Evolutionary conservation across 2,329 filamentous ascomycete species (phyloP).

Genomic region (Alternaria incomplexa): DNA sequence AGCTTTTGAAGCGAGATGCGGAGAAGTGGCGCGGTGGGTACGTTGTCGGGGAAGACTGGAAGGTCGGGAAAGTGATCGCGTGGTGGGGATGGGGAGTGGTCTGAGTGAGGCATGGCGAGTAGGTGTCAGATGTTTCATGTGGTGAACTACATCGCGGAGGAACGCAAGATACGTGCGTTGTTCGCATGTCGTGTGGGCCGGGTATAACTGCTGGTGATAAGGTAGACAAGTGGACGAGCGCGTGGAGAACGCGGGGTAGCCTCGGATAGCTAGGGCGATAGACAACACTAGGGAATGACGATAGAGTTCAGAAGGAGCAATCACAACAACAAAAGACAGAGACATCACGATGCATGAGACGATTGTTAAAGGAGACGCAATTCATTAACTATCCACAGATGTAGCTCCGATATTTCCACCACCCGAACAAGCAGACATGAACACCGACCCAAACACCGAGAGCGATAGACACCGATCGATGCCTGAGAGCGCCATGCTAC

Average conservation of each 20-base stretch:
- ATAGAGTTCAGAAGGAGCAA: neutral
- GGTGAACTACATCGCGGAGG: neutral
- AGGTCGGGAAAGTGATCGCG: constrained; percentile 36
- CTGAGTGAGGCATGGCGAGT: constrained; percentile 30
- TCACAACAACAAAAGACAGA: neutral
- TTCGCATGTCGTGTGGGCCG: neutral
- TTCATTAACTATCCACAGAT: constrained; percentile 50
- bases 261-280: neutral
- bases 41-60: constrained; percentile 51
- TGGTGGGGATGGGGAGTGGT: constrained; percentile 18
- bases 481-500: constrained; percentile 24
- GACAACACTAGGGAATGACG: neutral
- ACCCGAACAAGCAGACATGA: constrained; percentile 29
- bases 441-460: constrained; percentile 21
- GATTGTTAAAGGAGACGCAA: constrained; percentile 23
- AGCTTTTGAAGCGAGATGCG: constrained; percentile 52
- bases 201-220: neutral
- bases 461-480: constrained; percentile 21
- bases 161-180: neutral
- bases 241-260: constrained; percentile 6
- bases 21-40: constrained; percentile 50
- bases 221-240: neutral
- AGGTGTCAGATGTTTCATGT: neutral
- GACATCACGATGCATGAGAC: neutral
- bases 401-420: constrained; percentile 38